A percentile compares a stretch with the other conserved stretches of the same genome.
Evolutionary conservation across 306 rosid genomes (phyloP).

Genomic region (Castanea sativa): DNA sequence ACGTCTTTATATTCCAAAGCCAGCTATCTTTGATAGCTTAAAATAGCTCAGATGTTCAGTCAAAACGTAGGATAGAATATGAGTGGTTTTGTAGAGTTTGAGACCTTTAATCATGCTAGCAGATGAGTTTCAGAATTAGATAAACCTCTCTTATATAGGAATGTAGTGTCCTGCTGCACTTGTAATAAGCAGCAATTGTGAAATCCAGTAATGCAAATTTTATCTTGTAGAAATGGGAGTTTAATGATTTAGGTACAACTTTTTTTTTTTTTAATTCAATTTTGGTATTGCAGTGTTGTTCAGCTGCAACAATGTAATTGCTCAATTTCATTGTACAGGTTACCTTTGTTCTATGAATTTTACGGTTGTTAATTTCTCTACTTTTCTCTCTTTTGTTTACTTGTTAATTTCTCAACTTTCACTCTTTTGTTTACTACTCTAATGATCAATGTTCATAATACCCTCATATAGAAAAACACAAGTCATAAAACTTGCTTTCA

Average conservation of each 20-base stretch:
- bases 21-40: neutral
- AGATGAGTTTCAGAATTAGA: neutral
- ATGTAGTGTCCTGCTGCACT: neutral
- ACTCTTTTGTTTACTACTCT: neutral
- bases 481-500: no score
- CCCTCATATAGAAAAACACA: no score
- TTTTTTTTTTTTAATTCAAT: no score
- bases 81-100: neutral
- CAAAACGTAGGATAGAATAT: neutral
- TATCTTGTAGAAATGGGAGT: no score
- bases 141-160: neutral
- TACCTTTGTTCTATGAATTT: neutral
- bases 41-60: neutral
- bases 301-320: no score
- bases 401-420: no score
- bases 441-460: neutral
- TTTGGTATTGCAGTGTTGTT: no score
- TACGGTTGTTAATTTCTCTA: neutral
- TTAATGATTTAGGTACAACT: no score
- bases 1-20: neutral
- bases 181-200: no score
- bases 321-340: no score
- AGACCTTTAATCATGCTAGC: neutral
- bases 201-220: no score
- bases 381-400: no score